Evolutionary conservation across 371 early-diverging fungal species (phyloP), one percentile per base, ranked within the genome.

Genomic region (Mortierella sp.): DNA sequence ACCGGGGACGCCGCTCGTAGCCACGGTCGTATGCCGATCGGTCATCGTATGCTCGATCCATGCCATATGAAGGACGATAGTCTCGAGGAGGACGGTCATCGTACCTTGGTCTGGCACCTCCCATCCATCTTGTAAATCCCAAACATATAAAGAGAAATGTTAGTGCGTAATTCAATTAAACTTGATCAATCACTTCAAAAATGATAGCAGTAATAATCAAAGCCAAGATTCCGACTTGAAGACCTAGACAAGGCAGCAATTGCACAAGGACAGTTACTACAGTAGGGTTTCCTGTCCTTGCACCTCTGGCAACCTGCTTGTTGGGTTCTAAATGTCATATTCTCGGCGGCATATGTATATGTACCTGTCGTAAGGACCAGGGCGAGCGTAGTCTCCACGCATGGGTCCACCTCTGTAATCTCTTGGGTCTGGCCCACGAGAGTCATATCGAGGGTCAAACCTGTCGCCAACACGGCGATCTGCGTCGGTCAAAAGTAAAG

Each of bases 371-470:
- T 80, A 80, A 22, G 77, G 78, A 20, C 49, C 60, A 30, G 78
- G 72, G 58, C 78, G 76, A 49, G 47, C 58, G 45, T 75, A 65
- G 26, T 70, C 75, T 47, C 70, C 70, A 45, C 75, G 75, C 35
- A 75, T 62, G 49, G 70, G 75, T 39, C 64, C 73, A 16, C 75
- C 70, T 51, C 75, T 58, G 66, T 75, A 75, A 32, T 70, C 70
- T 35, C 74, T 68, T 35, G 68, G 74, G 12, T 73, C 74, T 24
- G 64, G 68, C 59, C 74, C 74, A 28, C 70, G 75, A 6, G 75
- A 79, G 60, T 89, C 90, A 66, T 87, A 87, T 52, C 87, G 86
- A 68, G 87, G 77, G 18, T 89, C 90, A 73, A 88, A 87, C 49
- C 89, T 84, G 51, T 92, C 89, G 10, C 62, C 62, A 70, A 45